Evolutionary conservation across 2,329 filamentous ascomycete species (phyloP).

Genomic region (Escovopsis sp.): DNA sequence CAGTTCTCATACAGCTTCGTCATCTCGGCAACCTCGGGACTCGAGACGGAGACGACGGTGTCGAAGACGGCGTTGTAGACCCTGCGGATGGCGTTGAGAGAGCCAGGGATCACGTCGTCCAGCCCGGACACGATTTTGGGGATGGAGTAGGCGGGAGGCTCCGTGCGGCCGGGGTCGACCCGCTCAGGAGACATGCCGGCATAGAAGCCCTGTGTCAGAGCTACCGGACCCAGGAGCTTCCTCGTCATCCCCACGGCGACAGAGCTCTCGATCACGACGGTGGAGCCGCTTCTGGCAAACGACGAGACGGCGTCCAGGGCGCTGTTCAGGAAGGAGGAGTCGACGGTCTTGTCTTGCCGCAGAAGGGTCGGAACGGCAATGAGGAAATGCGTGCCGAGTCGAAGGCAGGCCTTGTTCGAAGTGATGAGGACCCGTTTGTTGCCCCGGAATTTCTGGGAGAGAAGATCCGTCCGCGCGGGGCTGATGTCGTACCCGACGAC

Average conservation of each 20-base stretch:
- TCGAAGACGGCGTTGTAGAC: constrained; percentile 35
- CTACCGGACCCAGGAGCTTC: constrained; percentile 31
- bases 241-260: constrained; percentile 42
- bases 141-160: constrained; percentile 26
- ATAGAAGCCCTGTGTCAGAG: constrained; percentile 24
- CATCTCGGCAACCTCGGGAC: constrained; percentile 42
- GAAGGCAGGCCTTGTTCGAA: constrained; percentile 21
- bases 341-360: constrained; percentile 29
- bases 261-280: constrained; percentile 37
- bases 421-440: constrained; percentile 23
- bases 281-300: constrained; percentile 28
- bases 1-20: constrained; percentile 45
- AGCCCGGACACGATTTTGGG: constrained; percentile 41
- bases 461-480: constrained; percentile 19
- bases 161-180: constrained; percentile 34
- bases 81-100: constrained; percentile 26
- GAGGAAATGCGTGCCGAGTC: constrained; percentile 34
- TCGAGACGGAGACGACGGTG: constrained; percentile 31
- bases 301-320: constrained; percentile 27
- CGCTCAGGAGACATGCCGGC: constrained; percentile 38
- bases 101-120: constrained; percentile 29
- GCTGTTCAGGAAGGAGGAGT: constrained; percentile 30
- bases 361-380: constrained; percentile 39
- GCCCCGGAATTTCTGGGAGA: constrained; percentile 15
- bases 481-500: constrained; percentile 37